These are phyloP conservation scores for Sanguinoderma infundibulare DNA, from an alignment of 1,284 basidiomycete genomes.

Conservation along the genomic window DNA sequence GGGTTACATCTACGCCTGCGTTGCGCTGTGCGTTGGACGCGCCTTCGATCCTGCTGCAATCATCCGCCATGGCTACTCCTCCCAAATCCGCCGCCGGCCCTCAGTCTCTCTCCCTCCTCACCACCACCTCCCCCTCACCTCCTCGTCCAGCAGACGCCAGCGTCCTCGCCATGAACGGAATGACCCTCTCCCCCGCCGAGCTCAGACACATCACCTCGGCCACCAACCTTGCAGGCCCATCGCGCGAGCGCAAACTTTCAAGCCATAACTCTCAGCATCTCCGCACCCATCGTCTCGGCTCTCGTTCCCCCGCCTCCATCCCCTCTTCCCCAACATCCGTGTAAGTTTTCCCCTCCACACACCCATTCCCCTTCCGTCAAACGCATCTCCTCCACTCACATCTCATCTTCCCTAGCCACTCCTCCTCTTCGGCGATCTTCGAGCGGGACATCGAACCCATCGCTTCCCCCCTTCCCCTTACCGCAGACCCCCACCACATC, in stretches of 20 bases:
- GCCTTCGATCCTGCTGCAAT: conserved; percentile 21
- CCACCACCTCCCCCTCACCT: conserved; percentile 13
- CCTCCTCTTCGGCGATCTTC: conserved; percentile 80
- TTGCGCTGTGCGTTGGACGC: neutral
- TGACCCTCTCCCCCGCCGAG: conserved; percentile 39
- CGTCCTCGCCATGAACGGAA: conserved; percentile 11
- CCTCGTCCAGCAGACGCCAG: conserved; percentile 13
- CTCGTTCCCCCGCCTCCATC: conserved; percentile 67
- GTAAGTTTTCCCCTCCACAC: conserved; percentile 45
- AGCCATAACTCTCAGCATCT: conserved; percentile 49
- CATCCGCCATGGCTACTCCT: conserved; percentile 25
- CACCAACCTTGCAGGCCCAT: conserved; percentile 43
- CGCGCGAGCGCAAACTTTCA: conserved; percentile 46
- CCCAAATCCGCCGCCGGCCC: conserved; percentile 17
- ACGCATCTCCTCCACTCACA: neutral
- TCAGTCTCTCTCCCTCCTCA: conserved; percentile 10
- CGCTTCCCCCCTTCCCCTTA: conserved; percentile 46
- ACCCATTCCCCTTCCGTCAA: conserved; percentile 1
- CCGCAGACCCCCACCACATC: conserved; percentile 68
- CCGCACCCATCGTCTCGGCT: conserved; percentile 53
- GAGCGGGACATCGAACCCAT: conserved; percentile 82
- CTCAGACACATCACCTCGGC: conserved; percentile 49
- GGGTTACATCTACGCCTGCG: conserved; percentile 1
- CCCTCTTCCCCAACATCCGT: conserved; percentile 79
- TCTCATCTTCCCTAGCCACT: conserved; percentile 52